These are phyloP conservation scores for Dactylorhiza incarnata DNA, from an alignment of 106 monocot genomes.

Conservation along the genomic window DNA sequence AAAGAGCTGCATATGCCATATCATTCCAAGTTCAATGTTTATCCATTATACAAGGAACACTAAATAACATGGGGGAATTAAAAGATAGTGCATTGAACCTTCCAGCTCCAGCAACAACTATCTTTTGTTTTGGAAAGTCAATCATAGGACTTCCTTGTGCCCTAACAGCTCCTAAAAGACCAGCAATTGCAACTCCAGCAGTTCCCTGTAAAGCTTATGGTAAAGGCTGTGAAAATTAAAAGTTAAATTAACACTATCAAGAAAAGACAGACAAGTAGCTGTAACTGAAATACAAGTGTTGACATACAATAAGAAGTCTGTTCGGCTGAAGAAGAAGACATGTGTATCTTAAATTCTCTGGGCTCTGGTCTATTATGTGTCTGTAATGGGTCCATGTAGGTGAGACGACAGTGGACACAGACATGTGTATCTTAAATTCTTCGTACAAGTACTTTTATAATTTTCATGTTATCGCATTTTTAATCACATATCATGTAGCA, in stretches of 20 bases:
- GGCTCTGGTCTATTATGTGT: too few species aligned
- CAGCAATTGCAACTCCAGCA: conserved; percentile 98
- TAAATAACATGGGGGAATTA: neutral
- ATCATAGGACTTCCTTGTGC: conserved; percentile 96
- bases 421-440: too few species aligned
- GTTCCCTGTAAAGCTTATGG: conserved; percentile 53
- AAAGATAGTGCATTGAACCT: conserved; percentile 35
- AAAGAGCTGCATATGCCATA: neutral
- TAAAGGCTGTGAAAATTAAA: neutral
- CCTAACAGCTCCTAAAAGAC: conserved; percentile 91
- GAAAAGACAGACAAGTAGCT: neutral
- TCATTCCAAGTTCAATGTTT: neutral
- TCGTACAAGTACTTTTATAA: too few species aligned
- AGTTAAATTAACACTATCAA: neutral
- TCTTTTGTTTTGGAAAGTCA: conserved; percentile 96
- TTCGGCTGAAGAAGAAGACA: too few species aligned
- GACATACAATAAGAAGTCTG: neutral
- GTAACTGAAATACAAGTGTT: neutral
- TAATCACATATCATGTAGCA: too few species aligned
- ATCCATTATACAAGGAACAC: neutral
- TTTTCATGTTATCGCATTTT: too few species aligned
- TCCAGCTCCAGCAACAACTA: conserved; percentile 99
- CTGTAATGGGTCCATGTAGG: too few species aligned
- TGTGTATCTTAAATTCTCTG: too few species aligned
- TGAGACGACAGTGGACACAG: too few species aligned